These are phyloP conservation scores for Phoenix roebelenii DNA, from an alignment of 176 grass and related monocot species.

Conservation along the genomic window DNA sequence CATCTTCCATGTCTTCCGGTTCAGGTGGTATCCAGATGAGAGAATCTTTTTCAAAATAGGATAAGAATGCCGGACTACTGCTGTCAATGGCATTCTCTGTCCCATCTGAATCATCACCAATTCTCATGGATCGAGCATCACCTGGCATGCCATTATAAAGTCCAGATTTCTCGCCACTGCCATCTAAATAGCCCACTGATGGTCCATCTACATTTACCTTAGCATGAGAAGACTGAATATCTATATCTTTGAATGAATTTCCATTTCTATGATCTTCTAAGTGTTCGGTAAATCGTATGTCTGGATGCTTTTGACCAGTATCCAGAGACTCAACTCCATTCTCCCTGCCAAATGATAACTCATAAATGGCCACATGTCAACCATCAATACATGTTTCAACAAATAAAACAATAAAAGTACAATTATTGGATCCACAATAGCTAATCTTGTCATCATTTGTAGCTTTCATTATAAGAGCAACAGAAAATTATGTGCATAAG, in stretches of 20 bases:
- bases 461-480: too few relatives aligned
- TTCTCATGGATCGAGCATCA: constrained; percentile 32
- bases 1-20: constrained; percentile 51
- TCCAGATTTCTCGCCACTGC: constrained; percentile 3
- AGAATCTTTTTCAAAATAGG: constrained; percentile 44
- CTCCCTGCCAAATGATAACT: constrained; percentile 25
- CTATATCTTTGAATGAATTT: constrained; percentile 12
- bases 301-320: constrained; percentile 6
- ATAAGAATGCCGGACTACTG: constrained; percentile 18
- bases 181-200: constrained; percentile 10
- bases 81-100: constrained; percentile 31
- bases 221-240: constrained; percentile 2
- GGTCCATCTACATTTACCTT: background rate
- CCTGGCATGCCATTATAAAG: constrained; percentile 8
- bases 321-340: constrained; percentile 10
- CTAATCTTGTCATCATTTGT: too few relatives aligned
- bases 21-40: constrained; percentile 67
- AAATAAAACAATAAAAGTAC: too few relatives aligned
- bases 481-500: too few relatives aligned
- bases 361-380: too few relatives aligned
- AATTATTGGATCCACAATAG: too few relatives aligned
- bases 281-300: background rate
- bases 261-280: constrained; percentile 6
- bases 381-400: too few relatives aligned
- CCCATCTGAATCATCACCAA: constrained; percentile 36